Evolutionary conservation across 495 filamentous ascomycete genomes (phyloP).

Genomic region (Lophiostoma macrostomum): DNA sequence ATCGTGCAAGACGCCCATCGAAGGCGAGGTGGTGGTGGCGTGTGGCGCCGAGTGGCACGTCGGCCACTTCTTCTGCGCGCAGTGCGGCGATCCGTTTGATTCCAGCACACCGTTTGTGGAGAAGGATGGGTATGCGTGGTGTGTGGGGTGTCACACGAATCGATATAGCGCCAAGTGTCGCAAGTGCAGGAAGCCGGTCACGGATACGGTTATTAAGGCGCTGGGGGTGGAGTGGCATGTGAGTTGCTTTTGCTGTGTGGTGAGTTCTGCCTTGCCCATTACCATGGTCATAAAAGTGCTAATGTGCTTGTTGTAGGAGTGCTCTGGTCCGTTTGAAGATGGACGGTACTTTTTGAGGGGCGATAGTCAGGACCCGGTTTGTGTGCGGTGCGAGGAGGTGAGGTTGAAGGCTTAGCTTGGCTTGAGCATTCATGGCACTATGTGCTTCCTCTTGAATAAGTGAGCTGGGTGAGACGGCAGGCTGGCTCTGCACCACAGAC

Average conservation of each 20-base stretch:
- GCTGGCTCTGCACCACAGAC: too few species aligned
- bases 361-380: constrained; percentile 57
- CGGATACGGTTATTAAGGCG: constrained; percentile 81
- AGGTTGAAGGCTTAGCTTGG: constrained; percentile 63
- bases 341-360: constrained; percentile 64
- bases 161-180: constrained; percentile 83
- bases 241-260: constrained; percentile 78
- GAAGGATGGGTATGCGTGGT: constrained; percentile 99
- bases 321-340: constrained; percentile 58
- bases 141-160: constrained; percentile 86
- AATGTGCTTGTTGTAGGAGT: constrained; percentile 50
- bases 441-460: too few species aligned
- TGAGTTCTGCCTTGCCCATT: too few species aligned
- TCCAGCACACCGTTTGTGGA: constrained; percentile 84
- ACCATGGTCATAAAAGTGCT: too few species aligned
- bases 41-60: constrained; percentile 94
- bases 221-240: constrained; percentile 93
- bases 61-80: constrained; percentile 98
- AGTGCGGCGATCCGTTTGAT: constrained; percentile 96
- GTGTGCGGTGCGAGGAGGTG: constrained; percentile 62
- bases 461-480: too few species aligned
- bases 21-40: constrained; percentile 89
- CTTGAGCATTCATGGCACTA: too few species aligned
- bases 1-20: constrained; percentile 97
- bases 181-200: constrained; percentile 78